These are phyloP conservation scores for Nemania serpens DNA, from an alignment of 2,329 filamentous ascomycete species.

Conservation along the genomic window DNA sequence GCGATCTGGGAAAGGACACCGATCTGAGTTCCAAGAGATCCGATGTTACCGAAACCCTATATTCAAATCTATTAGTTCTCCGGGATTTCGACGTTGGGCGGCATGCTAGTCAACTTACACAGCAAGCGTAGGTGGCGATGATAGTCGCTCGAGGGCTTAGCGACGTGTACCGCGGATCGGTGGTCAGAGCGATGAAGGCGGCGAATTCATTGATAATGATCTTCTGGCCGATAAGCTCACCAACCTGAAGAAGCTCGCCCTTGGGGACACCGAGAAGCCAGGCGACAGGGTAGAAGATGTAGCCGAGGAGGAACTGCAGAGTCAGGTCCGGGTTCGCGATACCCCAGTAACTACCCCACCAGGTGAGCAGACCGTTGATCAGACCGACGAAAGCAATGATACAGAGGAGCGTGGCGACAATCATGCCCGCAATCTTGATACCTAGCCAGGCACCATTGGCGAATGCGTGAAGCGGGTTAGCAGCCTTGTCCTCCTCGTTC, in stretches of 20 bases:
- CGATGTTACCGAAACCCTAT: constrained; percentile 79
- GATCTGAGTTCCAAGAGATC: constrained; percentile 86
- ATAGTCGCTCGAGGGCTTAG: constrained; percentile 74
- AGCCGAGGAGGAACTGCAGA: constrained; percentile 70
- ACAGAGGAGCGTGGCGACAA: constrained; percentile 70
- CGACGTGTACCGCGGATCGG: constrained; percentile 54
- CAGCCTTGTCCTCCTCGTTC: constrained; percentile 73
- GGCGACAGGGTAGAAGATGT: constrained; percentile 72
- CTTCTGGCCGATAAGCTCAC: constrained; percentile 81
- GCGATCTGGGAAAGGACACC: constrained; percentile 84
- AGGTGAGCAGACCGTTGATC: constrained; percentile 69
- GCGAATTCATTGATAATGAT: constrained; percentile 86
- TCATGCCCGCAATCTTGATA: constrained; percentile 77
- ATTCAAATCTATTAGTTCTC: constrained; percentile 26
- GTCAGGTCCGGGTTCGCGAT: constrained; percentile 69
- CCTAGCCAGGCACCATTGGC: constrained; percentile 76
- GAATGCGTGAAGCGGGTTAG: constrained; percentile 79
- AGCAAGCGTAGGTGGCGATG: constrained; percentile 85
- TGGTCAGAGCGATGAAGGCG: constrained; percentile 66
- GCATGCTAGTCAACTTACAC: constrained; percentile 47
- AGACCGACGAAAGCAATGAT: constrained; percentile 73
- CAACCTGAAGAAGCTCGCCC: constrained; percentile 71
- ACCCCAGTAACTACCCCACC: constrained; percentile 74
- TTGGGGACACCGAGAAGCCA: constrained; percentile 73
- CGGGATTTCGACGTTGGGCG: neutral